Conservation (phyloP, 2,329 filamentous ascomycete genomes). For the Dryadomyces quercivorus region DNA sequence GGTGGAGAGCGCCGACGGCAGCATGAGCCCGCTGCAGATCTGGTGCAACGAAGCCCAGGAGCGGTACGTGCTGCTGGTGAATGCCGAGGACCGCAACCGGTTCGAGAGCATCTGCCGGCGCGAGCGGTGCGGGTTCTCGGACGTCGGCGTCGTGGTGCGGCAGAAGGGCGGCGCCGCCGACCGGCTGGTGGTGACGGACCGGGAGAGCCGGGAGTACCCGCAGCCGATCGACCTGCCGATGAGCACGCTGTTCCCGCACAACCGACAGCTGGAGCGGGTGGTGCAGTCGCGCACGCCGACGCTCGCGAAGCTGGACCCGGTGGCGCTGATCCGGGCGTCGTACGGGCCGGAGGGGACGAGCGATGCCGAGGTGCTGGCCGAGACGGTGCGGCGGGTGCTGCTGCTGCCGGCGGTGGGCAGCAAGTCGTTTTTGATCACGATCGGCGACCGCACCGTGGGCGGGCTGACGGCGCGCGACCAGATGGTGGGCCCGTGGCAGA, state of each 20-base stretch:
- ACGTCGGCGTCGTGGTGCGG: slow-evolving; percentile 67
- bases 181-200: slow-evolving; percentile 68
- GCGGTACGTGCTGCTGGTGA: slow-evolving; percentile 84
- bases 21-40: slow-evolving; percentile 92
- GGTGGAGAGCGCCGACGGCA: slow-evolving; percentile 76
- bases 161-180: slow-evolving; percentile 44
- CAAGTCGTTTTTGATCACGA: slow-evolving; percentile 94
- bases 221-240: slow-evolving; percentile 82
- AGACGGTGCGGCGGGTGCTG: slow-evolving; percentile 73
- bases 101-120: slow-evolving; percentile 58
- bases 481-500: slow-evolving; percentile 95
- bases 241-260: slow-evolving; percentile 77
- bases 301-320: slow-evolving; percentile 60
- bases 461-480: slow-evolving; percentile 83
- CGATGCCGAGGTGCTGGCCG: slow-evolving; percentile 38
- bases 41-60: slow-evolving; percentile 98
- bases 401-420: slow-evolving; percentile 84
- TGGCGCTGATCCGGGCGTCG: slow-evolving; percentile 50
- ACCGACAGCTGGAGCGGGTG: slow-evolving; percentile 65
- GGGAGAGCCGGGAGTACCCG: slow-evolving; percentile 62
- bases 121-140: slow-evolving; percentile 85
- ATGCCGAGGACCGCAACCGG: slow-evolving; percentile 65
- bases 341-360: slow-evolving; percentile 40
- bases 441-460: slow-evolving; percentile 84
- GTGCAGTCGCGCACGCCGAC: slow-evolving; percentile 58